Evolutionary conservation across 495 filamentous ascomycete species (phyloP).

Genomic region (Oidiodendron maius): DNA sequence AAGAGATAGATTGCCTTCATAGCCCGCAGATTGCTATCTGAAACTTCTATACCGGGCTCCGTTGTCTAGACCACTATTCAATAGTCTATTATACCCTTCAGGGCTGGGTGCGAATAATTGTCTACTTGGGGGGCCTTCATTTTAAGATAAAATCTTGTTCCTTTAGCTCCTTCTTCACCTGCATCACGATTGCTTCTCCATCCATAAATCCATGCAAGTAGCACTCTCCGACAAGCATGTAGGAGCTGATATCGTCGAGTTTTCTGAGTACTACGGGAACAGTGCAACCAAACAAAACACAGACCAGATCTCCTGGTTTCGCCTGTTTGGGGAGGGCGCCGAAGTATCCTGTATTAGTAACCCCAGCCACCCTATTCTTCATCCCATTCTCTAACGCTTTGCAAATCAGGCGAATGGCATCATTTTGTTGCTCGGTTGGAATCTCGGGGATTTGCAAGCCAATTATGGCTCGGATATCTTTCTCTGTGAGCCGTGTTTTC

Average conservation of each 20-base stretch:
- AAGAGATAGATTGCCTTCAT: no score
- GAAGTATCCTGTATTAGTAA: neutral
- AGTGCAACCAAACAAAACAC: constrained; percentile 5
- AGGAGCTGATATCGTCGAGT: neutral
- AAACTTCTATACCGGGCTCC: no score
- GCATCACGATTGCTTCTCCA: constrained; percentile 1
- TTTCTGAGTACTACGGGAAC: constrained; percentile 6
- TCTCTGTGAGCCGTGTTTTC: neutral
- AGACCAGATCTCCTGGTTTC: constrained; percentile 1
- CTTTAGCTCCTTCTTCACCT: neutral
- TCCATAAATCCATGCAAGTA: constrained; percentile 12
- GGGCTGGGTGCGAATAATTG: no score
- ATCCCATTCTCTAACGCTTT: neutral
- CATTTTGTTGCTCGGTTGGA: neutral
- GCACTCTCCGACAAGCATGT: constrained; percentile 1
- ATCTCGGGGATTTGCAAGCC: neutral
- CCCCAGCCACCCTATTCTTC: neutral
- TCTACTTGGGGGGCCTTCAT: no score
- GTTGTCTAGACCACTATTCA: no score
- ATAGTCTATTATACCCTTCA: no score
- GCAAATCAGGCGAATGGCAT: neutral
- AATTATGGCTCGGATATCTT: neutral
- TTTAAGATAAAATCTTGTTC: neutral
- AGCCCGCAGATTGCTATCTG: no score
- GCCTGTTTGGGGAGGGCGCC: neutral